A percentile compares a stretch with the other conserved stretches of the same genome.
These are phyloP conservation scores for Cladosporium sp. DNA, from an alignment of 2,329 filamentous ascomycete species.

Conservation along the genomic window DNA sequence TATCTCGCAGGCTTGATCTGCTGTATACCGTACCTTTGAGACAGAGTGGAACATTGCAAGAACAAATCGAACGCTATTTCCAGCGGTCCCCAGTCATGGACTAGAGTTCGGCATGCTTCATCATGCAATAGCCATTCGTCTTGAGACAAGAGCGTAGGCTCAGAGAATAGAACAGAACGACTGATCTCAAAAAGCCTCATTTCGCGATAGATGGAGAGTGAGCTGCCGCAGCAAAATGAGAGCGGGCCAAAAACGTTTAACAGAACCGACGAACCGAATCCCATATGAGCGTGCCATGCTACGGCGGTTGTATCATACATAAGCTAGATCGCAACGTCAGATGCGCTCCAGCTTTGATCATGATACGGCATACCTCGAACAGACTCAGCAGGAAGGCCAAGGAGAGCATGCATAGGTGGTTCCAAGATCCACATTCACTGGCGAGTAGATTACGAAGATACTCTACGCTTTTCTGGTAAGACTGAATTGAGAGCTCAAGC, in stretches of 20 bases:
- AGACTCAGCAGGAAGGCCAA: neutral
- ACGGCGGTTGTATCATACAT: neutral
- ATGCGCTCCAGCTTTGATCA: neutral
- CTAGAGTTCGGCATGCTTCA: neutral
- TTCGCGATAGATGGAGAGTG: neutral
- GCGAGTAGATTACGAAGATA: neutral
- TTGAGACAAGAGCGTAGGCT: neutral
- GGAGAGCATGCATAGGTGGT: neutral
- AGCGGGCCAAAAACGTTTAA: neutral
- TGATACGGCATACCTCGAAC: neutral
- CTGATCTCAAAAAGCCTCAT: constrained; percentile 2
- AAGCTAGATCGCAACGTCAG: neutral
- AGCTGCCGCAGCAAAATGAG: neutral
- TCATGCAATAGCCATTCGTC: neutral
- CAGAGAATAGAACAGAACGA: neutral
- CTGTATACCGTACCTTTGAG: neutral
- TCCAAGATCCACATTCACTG: neutral
- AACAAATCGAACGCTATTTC: neutral
- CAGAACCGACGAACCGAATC: neutral
- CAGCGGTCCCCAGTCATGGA: neutral
- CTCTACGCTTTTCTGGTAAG: neutral
- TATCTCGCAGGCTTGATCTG: neutral
- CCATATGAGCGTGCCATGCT: constrained; percentile 1
- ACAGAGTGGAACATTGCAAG: neutral
- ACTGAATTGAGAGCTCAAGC: neutral